A percentile compares a stretch with the other conserved stretches of the same genome.
Evolutionary conservation across 2,329 filamentous ascomycete genomes (phyloP).

Genomic region (Atkinsonella hypoxylon): DNA sequence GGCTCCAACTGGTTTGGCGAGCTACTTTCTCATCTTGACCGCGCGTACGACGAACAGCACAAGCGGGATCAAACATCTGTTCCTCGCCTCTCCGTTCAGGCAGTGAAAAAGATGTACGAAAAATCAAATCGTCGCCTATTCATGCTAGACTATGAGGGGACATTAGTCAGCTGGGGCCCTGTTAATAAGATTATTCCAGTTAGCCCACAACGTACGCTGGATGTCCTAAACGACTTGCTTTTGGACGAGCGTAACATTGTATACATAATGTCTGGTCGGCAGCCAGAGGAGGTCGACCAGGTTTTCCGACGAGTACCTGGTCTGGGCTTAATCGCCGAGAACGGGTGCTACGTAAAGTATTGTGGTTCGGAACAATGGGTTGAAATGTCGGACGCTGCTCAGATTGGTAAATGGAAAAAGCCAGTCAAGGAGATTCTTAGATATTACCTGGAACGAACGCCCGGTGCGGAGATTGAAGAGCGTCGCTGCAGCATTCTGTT

Average conservation of each 20-base stretch:
- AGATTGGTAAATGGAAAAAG: slow-evolving; percentile 68
- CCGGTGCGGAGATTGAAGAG: slow-evolving; percentile 78
- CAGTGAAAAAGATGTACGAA: slow-evolving; percentile 54
- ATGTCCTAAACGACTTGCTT: slow-evolving; percentile 70
- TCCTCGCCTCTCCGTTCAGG: slow-evolving; percentile 63
- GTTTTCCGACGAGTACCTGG: slow-evolving; percentile 75
- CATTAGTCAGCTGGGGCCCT: slow-evolving; percentile 76
- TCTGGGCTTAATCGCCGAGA: slow-evolving; percentile 85
- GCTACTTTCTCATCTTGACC: slow-evolving; percentile 58
- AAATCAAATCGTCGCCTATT: slow-evolving; percentile 61
- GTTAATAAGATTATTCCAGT: slow-evolving; percentile 75
- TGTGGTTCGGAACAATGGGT: slow-evolving; percentile 60
- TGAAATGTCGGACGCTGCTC: slow-evolving; percentile 59
- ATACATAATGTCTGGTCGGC: slow-evolving; percentile 87
- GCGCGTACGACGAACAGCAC: slow-evolving; percentile 74
- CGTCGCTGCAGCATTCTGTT: slow-evolving; percentile 87
- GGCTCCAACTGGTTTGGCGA: slow-evolving; percentile 78
- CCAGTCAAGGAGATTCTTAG: slow-evolving; percentile 72
- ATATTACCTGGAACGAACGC: slow-evolving; percentile 84
- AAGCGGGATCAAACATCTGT: slow-evolving; percentile 76
- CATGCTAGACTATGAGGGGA: slow-evolving; percentile 89
- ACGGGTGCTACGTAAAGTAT: slow-evolving; percentile 79
- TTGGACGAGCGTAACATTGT: slow-evolving; percentile 72
- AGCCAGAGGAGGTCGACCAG: slow-evolving; percentile 76
- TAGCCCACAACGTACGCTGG: slow-evolving; percentile 71